Conservation (phyloP, 371 early-diverging fungal genomes). For the Mortierella sp. region DNA sequence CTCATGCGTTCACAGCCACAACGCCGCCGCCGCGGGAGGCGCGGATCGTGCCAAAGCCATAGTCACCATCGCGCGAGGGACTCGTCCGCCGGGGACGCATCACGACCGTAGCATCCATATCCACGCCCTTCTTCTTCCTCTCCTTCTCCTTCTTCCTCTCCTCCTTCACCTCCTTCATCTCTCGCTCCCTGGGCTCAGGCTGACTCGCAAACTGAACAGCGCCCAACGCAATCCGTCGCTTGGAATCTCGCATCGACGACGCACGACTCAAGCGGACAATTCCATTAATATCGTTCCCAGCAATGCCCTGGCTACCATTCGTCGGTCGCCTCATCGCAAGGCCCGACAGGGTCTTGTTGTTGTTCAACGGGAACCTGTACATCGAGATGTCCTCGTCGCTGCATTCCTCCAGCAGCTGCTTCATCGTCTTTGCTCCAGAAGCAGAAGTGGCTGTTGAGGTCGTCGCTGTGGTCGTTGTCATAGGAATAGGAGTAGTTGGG, state of each 20-base stretch:
- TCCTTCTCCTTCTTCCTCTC: not conserved
- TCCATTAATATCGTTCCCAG: not conserved
- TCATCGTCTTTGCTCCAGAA: slow-evolving; percentile 28
- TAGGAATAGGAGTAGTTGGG: not conserved
- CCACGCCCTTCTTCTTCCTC: not conserved
- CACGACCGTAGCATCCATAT: slow-evolving; percentile 35
- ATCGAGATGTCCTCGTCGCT: slow-evolving; percentile 28
- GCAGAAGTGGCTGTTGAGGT: not conserved
- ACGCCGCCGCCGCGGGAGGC: slow-evolving; percentile 20
- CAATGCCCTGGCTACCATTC: slow-evolving; percentile 21
- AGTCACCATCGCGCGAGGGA: not conserved
- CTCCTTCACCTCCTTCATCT: not conserved
- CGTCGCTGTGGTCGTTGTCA: not conserved
- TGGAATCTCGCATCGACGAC: slow-evolving; percentile 47
- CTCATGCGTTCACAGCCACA: slow-evolving; percentile 29
- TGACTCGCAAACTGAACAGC: slow-evolving; percentile 37
- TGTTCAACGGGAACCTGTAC: slow-evolving; percentile 13
- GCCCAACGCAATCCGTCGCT: slow-evolving; percentile 33
- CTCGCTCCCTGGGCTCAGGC: not conserved
- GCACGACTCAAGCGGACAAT: slow-evolving; percentile 35
- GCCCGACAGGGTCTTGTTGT: slow-evolving; percentile 49
- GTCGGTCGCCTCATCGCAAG: slow-evolving; percentile 14
- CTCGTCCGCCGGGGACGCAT: slow-evolving; percentile 14
- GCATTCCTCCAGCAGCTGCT: slow-evolving; percentile 33
- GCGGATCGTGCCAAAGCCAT: slow-evolving; percentile 45